Evolutionary conservation across 495 filamentous ascomycete species (phyloP), one percentile per base, ranked within the genome.

Genomic region (Penicillium coprophilum): DNA sequence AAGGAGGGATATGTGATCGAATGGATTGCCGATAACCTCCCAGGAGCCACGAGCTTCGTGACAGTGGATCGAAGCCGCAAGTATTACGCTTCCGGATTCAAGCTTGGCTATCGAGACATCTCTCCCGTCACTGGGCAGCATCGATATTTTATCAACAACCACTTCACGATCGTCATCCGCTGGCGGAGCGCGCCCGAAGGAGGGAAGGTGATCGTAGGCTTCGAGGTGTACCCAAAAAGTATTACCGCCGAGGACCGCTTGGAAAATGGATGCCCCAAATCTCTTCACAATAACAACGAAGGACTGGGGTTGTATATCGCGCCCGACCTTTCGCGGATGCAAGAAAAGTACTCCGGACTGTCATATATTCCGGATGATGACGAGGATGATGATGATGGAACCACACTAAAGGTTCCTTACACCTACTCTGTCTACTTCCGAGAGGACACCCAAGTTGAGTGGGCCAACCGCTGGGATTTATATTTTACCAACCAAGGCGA

Each of bases 1-100:
- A 82, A 80, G 56, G 83, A 92, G 51, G 91, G 91, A 39, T 96
- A 96, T 69, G 89, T 96, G 40, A 87, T 86, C 3, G 92, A 97
- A 70, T 97, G 92, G 92, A 97, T 97, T 63, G 90, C 93, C 41
- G 92, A 97, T 69, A 97, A 97, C 58, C 78, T 97, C 24, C 92
- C 92, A 10, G 92, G 92, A 8, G 92, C 92, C 39, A 96, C 92
- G 4, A 92, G 87, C 66, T 97, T 96, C 63, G 91, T 96, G 43
- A 95, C 90, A 0, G 87, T 90, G 13, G 92, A 97, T 69, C 91
- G 90, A 69, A 85, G 81, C 50, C 84, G 86, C 60, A 96, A 92
- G 69, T 96, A 96, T 72, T 97, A 96, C 66, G 91, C 92, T 21
- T 86, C 92, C 13, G 92, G 92, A n/a, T 96, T 96, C 77, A 97